A percentile compares a stretch with the other conserved stretches of the same genome.
phyloP scores from a whole-genome alignment of 1,284 basidiomycete species.

The Mycena citricolor region DNA sequence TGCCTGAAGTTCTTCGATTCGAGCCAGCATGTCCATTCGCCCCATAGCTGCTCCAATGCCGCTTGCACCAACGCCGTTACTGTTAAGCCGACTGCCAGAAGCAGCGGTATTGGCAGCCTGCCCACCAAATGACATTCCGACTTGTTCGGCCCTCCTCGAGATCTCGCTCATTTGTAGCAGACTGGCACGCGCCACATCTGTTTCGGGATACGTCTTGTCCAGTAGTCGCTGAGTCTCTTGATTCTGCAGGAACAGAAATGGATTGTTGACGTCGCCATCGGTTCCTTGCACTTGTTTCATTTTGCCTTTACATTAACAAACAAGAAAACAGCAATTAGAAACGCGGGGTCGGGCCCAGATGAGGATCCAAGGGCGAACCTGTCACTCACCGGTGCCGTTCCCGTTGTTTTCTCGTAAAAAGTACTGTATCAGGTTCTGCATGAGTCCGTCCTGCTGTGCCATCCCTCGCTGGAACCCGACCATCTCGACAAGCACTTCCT shows the following conservation, averaged over 20 bases:
- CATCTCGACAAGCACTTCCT: constrained; percentile 79
- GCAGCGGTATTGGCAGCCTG: constrained; percentile 5
- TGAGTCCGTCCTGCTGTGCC: constrained; percentile 82
- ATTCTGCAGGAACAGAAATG: constrained; percentile 54
- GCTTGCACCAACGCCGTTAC: constrained; percentile 16
- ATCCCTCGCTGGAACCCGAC: constrained; percentile 81
- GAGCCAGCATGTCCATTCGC: constrained; percentile 23
- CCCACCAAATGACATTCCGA: constrained; percentile 22
- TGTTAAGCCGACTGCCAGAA: neutral
- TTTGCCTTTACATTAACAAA: constrained; percentile 16
- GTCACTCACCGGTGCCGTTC: constrained; percentile 33
- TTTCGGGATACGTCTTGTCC: constrained; percentile 11
- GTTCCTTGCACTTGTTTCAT: constrained; percentile 14
- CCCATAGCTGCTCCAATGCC: constrained; percentile 23
- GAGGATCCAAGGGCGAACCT: constrained; percentile 19
- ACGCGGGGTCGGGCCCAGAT: constrained; percentile 5
- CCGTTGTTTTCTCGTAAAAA: constrained; percentile 70
- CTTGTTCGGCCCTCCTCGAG: constrained; percentile 20
- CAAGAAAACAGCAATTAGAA: constrained; percentile 15
- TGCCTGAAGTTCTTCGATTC: constrained; percentile 22
- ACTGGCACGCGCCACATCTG: constrained; percentile 21
- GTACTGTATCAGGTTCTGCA: constrained; percentile 82
- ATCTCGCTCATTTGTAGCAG: constrained; percentile 25
- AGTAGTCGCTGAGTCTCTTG: constrained; percentile 45
- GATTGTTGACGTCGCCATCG: constrained; percentile 16